Evolutionary conservation across 441 rosid species (phyloP).

Genomic region (Euphorbia schlechtendalii): DNA sequence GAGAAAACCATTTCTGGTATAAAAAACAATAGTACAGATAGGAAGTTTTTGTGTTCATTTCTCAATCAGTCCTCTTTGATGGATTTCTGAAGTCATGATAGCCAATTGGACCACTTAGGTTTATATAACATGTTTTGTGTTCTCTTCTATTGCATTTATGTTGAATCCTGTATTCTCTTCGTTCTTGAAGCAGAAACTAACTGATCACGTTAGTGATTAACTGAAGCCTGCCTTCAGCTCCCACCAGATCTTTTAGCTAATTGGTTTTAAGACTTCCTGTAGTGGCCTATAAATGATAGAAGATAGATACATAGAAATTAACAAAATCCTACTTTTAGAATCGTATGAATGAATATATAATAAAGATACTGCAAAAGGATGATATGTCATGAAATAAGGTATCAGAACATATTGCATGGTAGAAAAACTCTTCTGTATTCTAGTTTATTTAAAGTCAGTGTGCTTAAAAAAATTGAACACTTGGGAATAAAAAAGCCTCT

Average conservation of each 20-base stretch:
- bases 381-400: neutral
- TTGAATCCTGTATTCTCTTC: neutral
- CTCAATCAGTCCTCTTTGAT: neutral
- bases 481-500: neutral
- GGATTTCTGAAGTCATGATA: neutral
- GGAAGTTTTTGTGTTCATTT: neutral
- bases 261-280: neutral
- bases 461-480: conserved; percentile 1
- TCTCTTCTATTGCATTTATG: neutral
- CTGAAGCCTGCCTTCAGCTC: neutral
- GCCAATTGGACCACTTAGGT: neutral
- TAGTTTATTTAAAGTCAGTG: neutral
- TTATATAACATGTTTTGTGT: neutral
- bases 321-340: neutral
- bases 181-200: neutral
- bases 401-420: neutral
- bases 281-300: neutral
- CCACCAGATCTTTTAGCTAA: neutral
- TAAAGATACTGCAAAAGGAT: neutral
- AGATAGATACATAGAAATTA: neutral
- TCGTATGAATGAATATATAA: neutral
- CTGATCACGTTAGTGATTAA: neutral
- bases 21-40: neutral
- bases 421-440: neutral
- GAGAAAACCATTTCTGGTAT: conserved; percentile 1